Conservation (phyloP, 208 protist genomes). For the Leishmania amazonensis region DNA sequence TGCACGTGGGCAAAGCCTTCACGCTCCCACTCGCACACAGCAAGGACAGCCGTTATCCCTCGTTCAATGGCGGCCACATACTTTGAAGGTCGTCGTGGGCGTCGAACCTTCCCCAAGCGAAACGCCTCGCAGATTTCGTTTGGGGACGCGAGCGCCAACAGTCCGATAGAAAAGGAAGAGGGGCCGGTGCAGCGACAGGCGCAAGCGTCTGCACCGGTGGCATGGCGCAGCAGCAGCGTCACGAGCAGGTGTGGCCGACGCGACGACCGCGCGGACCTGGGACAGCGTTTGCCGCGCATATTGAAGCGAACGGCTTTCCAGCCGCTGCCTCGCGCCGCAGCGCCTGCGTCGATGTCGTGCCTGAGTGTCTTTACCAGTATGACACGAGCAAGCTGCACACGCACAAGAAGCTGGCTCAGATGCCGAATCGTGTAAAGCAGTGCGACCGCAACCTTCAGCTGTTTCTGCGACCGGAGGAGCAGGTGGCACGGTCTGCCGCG, state of each 20-base stretch:
- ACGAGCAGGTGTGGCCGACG: background rate
- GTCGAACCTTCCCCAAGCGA: conserved; percentile 9
- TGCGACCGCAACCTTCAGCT: conserved; percentile 23
- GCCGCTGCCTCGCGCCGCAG: conserved; percentile 17
- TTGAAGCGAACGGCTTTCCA: conserved; percentile 53
- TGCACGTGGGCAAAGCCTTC: background rate
- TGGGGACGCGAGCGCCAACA: conserved; percentile 1
- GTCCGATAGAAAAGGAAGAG: background rate
- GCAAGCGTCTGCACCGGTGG: background rate
- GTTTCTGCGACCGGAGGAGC: conserved; percentile 25
- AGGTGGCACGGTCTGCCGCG: conserved; percentile 3
- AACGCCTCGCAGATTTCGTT: conserved; percentile 12
- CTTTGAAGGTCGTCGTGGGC: conserved; percentile 8
- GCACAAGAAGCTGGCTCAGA: conserved; percentile 18
- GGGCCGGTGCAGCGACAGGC: background rate
- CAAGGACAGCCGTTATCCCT: background rate
- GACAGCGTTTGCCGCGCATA: conserved; percentile 33
- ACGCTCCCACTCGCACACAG: background rate
- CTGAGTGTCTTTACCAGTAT: conserved; percentile 24
- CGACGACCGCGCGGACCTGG: conserved; percentile 45
- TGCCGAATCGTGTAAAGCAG: conserved; percentile 19
- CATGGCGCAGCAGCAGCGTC: background rate
- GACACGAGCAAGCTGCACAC: conserved; percentile 15
- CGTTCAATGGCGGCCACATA: conserved; percentile 5
- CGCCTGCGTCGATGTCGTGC: conserved; percentile 9